phyloP scores from a whole-genome alignment of 2,329 filamentous ascomycete species.

The Zalaria sp. region DNA sequence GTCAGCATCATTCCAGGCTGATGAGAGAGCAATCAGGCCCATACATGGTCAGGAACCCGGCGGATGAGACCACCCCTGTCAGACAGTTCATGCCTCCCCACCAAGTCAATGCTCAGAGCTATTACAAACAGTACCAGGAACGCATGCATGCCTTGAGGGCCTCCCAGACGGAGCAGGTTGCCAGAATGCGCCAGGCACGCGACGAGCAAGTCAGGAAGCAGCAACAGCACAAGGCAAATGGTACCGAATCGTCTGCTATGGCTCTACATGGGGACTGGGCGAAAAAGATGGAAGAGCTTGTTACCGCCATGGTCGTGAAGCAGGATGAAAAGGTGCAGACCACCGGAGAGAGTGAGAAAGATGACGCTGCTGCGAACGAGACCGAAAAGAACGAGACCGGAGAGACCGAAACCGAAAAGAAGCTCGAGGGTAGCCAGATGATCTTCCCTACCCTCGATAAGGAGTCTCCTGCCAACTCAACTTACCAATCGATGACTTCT shows the following conservation, averaged over 20 bases:
- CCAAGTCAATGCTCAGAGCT: constrained; percentile 8
- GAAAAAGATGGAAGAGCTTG: neutral
- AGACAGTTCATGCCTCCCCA: neutral
- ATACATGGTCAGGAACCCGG: neutral
- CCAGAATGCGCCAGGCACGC: constrained; percentile 10
- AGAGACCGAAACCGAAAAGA: constrained; percentile 17
- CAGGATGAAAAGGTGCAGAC: neutral
- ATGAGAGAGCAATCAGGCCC: neutral
- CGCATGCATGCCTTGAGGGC: constrained; percentile 3
- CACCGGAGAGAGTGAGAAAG: neutral
- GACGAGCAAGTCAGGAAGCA: constrained; percentile 19
- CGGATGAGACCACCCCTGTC: neutral
- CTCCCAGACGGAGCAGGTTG: constrained; percentile 5
- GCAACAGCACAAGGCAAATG: constrained; percentile 9
- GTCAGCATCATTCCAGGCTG: no score
- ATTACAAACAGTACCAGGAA: constrained; percentile 5
- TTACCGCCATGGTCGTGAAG: neutral
- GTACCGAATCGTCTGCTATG: neutral
- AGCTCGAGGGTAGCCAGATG: constrained; percentile 50
- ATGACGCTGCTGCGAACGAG: constrained; percentile 4
- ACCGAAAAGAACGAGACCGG: constrained; percentile 20
- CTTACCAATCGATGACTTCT: constrained; percentile 44
- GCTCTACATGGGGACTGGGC: neutral
- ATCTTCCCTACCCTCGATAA: constrained; percentile 95
- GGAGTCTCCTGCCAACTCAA: constrained; percentile 72